Conservation (phyloP, 768 basidiomycete species). For the Stropharia rugosoannulata region DNA sequence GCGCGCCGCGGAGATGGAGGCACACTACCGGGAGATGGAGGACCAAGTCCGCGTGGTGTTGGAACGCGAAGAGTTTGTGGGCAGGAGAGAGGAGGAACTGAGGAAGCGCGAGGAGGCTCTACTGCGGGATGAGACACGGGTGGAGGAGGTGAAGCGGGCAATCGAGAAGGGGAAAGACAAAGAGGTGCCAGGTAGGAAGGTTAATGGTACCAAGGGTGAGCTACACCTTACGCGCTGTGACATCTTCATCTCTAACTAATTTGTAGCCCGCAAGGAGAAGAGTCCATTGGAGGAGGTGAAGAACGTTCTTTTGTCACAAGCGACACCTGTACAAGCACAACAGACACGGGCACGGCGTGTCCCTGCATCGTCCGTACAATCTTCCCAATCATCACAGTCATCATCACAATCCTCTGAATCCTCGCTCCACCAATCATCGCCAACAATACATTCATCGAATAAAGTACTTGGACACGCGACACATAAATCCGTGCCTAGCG, state of each 20-base stretch:
- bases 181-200: constrained; percentile 38
- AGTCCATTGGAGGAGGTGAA: constrained; percentile 76
- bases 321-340: constrained; percentile 24
- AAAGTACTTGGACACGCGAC: not conserved
- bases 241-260: not conserved
- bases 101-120: constrained; percentile 14
- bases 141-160: constrained; percentile 49
- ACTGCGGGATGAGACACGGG: constrained; percentile 28
- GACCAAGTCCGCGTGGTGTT: constrained; percentile 44
- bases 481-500: not conserved
- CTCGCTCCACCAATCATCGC: not conserved
- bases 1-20: constrained; percentile 51
- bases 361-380: not conserved
- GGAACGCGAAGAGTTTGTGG: constrained; percentile 48
- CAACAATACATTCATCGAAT: not conserved
- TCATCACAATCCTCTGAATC: not conserved
- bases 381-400: not conserved
- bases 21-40: constrained; percentile 49
- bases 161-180: constrained; percentile 52
- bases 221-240: not conserved
- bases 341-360: constrained; percentile 3
- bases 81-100: constrained; percentile 37
- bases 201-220: not conserved
- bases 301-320: constrained; percentile 58
- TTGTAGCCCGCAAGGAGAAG: constrained; percentile 45